Conservation (phyloP, 2,329 filamentous ascomycete species). For the Monosporascus sp. region DNA sequence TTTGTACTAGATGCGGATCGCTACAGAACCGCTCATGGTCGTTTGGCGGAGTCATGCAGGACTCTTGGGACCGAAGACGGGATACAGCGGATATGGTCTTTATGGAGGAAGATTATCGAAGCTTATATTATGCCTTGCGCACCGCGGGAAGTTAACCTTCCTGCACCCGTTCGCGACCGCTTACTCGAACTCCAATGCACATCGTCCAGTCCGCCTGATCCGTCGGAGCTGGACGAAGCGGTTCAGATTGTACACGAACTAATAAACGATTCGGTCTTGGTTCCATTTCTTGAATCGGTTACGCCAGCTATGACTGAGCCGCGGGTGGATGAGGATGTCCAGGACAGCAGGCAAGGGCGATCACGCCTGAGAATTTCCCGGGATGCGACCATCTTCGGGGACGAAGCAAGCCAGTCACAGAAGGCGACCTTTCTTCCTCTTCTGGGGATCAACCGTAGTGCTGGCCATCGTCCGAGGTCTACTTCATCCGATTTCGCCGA, state of each 20-base stretch:
- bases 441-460: constrained; percentile 31
- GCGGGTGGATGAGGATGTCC: constrained; percentile 29
- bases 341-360: constrained; percentile 32
- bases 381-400: constrained; percentile 26
- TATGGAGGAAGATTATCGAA: constrained; percentile 85
- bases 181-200: constrained; percentile 61
- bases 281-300: constrained; percentile 80
- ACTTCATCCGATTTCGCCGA: constrained; percentile 42
- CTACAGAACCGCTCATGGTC: constrained; percentile 59
- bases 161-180: constrained; percentile 75
- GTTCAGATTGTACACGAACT: constrained; percentile 87
- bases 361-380: constrained; percentile 34
- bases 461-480: constrained; percentile 36
- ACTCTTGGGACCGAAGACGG: constrained; percentile 28
- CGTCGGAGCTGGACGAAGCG: constrained; percentile 73
- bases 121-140: constrained; percentile 86
- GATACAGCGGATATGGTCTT: constrained; percentile 64
- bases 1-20: constrained; percentile 92
- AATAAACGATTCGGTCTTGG: constrained; percentile 94
- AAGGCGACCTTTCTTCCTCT: constrained; percentile 38
- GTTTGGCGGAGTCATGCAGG: constrained; percentile 31
- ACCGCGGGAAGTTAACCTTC: constrained; percentile 85
- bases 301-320: constrained; percentile 31
- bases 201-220: constrained; percentile 60
- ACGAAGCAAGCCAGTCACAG: constrained; percentile 39